Evolutionary conservation across 352 stramenopile genomes (phyloP).

Genomic region (Ophiocytium majus): DNA sequence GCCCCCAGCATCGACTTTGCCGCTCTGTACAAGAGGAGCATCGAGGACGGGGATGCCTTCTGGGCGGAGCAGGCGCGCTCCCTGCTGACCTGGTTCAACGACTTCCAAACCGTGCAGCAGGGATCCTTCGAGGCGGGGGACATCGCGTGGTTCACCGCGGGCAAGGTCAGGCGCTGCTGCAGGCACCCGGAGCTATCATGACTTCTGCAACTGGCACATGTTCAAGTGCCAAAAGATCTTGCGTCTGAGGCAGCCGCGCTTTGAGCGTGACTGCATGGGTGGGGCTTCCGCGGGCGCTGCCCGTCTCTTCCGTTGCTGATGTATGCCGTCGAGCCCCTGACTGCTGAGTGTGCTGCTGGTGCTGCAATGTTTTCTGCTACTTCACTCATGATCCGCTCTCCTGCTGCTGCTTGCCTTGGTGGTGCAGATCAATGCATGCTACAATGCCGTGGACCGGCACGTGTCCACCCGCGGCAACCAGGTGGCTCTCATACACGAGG

Average conservation of each 20-base stretch:
- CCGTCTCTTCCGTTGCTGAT: too few relatives aligned
- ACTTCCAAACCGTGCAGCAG: constrained; percentile 80
- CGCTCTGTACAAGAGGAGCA: constrained; percentile 75
- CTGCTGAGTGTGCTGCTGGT: too few relatives aligned
- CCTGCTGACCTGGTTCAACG: constrained; percentile 84
- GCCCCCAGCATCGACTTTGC: constrained; percentile 62
- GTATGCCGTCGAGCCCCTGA: too few relatives aligned
- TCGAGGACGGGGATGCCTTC: constrained; percentile 80
- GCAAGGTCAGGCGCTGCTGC: too few relatives aligned
- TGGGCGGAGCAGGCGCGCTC: constrained; percentile 82
- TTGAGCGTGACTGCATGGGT: too few relatives aligned
- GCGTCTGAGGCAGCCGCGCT: too few relatives aligned
- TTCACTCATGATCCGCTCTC: constrained; percentile 21
- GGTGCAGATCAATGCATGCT: constrained; percentile 61
- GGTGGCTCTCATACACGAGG: constrained; percentile 93
- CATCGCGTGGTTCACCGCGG: constrained; percentile 90
- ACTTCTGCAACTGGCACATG: too few relatives aligned
- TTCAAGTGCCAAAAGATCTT: too few relatives aligned
- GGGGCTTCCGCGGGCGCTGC: too few relatives aligned
- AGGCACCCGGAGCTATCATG: too few relatives aligned
- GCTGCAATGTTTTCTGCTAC: constrained; percentile 4
- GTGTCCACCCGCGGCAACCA: constrained; percentile 74
- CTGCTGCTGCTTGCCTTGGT: constrained; percentile 68
- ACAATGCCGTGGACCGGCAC: constrained; percentile 81
- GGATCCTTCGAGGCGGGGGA: constrained; percentile 77